Base-by-base conservation (phyloP, 148 eudicot species). In the Dianthus caryophyllus region DNA sequence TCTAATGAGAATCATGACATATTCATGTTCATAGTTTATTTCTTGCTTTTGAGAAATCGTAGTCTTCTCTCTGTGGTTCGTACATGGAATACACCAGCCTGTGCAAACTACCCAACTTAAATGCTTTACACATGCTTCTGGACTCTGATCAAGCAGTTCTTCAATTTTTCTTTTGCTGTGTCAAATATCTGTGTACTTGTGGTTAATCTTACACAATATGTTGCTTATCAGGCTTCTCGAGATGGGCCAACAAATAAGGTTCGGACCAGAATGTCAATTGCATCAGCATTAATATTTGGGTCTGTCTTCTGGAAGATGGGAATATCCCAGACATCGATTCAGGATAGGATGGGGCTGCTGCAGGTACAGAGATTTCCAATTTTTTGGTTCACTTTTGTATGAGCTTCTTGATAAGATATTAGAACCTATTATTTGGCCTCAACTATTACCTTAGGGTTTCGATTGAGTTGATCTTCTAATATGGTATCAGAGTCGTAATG, bases 291-390 rank as follows among this genome's bases (percentile, higher is more conserved):
- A 49, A 95, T 95, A 73, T 95, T 95, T 80, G 99, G 99, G 56
- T 95, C 99, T 63, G 93, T 95, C 71, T 95, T 95, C 76, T 95
- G 99, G 97, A 95, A 92, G 71, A 95, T 95, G 93, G 97, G 97
- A 66, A 81, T 73, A 78, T 90, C 97, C 73, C 99, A 95, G 79
- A 90, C 97, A 49, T 90, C 99, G 51, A 95, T 95, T 68, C 97
- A 86, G 71, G 99, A 95, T 74, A 83, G 99, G 79, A 81, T 88
- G 96, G 99, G 99, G 75, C 83, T 95, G 77, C 89, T 95, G 72
- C 99, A 95, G 99, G 99, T 88, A 76, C 41, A 10, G 22, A 41
- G 25, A 56, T 11, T 63, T 25, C 14, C 61, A 6, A 31, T 13
- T 9, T 43, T 25, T 53, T 50, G 60, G 18, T 38, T 49, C 20